Conservation (phyloP, 768 basidiomycete species). For the Trametes elegans region DNA sequence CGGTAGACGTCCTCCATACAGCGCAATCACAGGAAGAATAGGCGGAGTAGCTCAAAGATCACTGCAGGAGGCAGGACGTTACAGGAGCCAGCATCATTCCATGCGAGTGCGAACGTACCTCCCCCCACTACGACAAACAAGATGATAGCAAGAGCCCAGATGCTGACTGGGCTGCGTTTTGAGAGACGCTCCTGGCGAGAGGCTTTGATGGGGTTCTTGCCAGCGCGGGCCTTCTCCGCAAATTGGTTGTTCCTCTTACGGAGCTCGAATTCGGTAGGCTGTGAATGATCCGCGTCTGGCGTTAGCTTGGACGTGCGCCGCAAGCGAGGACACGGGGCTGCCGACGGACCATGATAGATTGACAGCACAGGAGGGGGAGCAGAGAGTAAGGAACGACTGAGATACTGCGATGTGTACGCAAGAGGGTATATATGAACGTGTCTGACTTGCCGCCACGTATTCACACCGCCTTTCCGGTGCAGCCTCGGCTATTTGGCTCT, state of each 20-base stretch:
- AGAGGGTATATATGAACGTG: constrained; percentile 12
- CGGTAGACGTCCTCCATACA: background rate
- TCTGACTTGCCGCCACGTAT: constrained; percentile 13
- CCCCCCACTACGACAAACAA: constrained; percentile 80
- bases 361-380: background rate
- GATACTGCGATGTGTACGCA: background rate
- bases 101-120: constrained; percentile 46
- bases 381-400: constrained; percentile 33
- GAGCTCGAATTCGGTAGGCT: constrained; percentile 85
- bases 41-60: constrained; percentile 65
- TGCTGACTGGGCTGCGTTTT: constrained; percentile 71
- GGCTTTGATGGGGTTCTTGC: constrained; percentile 72
- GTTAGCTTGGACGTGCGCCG: background rate
- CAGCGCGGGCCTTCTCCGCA: constrained; percentile 65
- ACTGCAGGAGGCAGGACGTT: constrained; percentile 40
- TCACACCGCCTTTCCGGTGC: background rate
- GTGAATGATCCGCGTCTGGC: background rate
- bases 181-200: constrained; percentile 70
- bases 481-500: constrained; percentile 16
- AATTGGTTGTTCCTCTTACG: constrained; percentile 81
- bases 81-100: too few species aligned
- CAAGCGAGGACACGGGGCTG: background rate
- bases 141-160: constrained; percentile 72
- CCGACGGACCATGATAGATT: constrained; percentile 33
- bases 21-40: constrained; percentile 58